A percentile compares a stretch with the other conserved stretches of the same genome.
Conservation (phyloP, 805 yeast species). For the Deakozyma indianensis region DNA sequence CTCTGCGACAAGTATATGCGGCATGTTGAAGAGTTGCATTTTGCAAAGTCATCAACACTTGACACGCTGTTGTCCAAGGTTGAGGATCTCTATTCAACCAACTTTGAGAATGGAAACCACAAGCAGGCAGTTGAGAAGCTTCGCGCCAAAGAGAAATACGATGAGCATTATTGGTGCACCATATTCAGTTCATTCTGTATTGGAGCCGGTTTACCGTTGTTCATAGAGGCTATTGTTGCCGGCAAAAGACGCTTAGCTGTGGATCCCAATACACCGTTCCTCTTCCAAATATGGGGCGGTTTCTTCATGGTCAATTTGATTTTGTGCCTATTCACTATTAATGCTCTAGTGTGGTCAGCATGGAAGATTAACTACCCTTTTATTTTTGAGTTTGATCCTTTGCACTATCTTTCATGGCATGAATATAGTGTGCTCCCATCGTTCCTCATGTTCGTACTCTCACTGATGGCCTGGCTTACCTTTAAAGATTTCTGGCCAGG, state of each 20-base stretch:
- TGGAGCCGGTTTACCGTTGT: constrained; percentile 60
- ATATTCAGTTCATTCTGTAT: constrained; percentile 52
- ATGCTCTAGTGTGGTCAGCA: constrained; percentile 58
- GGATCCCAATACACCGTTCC: constrained; percentile 37
- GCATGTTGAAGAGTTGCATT: constrained; percentile 41
- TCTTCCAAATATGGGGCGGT: constrained; percentile 90
- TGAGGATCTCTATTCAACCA: constrained; percentile 52
- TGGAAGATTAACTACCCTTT: constrained; percentile 79
- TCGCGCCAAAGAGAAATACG: constrained; percentile 30
- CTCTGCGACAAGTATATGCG: constrained; percentile 37
- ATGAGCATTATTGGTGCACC: constrained; percentile 24
- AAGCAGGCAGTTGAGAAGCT: constrained; percentile 61
- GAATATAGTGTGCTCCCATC: constrained; percentile 57
- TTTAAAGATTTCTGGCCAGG: constrained; percentile 54
- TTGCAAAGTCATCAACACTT: constrained; percentile 48
- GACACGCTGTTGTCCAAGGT: constrained; percentile 47
- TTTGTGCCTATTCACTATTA: constrained; percentile 46
- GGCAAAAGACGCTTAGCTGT: constrained; percentile 28
- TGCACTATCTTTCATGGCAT: constrained; percentile 47
- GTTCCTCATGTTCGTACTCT: constrained; percentile 37
- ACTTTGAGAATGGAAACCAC: constrained; percentile 57
- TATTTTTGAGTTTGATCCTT: constrained; percentile 74
- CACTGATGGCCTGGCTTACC: constrained; percentile 63
- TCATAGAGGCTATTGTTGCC: constrained; percentile 39
- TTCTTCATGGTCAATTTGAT: constrained; percentile 54